phyloP scores from a whole-genome alignment of 2,329 filamentous ascomycete species.

The Zelopaecilomyces penicillatus region DNA sequence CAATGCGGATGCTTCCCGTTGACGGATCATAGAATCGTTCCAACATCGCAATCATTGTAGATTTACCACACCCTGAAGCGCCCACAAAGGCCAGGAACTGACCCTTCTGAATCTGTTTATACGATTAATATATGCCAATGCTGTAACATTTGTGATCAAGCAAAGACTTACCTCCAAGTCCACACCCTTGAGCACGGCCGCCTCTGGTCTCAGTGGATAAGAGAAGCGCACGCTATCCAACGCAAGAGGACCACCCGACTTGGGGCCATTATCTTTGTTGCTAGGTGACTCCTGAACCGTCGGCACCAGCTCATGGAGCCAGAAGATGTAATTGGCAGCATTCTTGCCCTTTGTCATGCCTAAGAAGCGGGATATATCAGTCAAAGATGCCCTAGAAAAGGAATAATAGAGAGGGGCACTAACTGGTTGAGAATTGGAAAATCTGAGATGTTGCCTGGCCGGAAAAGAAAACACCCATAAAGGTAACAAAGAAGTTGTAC shows the following conservation, averaged over 20 bases:
- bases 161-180: constrained; percentile 21
- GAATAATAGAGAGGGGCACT: constrained; percentile 3
- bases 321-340: constrained; percentile 42
- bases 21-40: constrained; percentile 37
- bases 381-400: not conserved
- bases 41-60: constrained; percentile 48
- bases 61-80: constrained; percentile 51
- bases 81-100: constrained; percentile 48
- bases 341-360: constrained; percentile 42
- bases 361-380: constrained; percentile 6
- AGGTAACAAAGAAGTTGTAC: constrained; percentile 42
- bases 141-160: not conserved
- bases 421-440: constrained; percentile 40
- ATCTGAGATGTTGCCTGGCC: constrained; percentile 32
- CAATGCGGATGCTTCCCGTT: constrained; percentile 39
- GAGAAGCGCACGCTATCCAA: constrained; percentile 53
- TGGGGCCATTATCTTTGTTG: constrained; percentile 30
- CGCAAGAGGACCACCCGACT: constrained; percentile 27
- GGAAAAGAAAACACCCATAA: constrained; percentile 41
- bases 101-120: constrained; percentile 30
- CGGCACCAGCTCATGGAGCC: constrained; percentile 34
- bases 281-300: constrained; percentile 32
- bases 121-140: not conserved
- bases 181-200: constrained; percentile 34
- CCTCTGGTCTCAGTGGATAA: constrained; percentile 44